A percentile compares a stretch with the other conserved stretches of the same genome.
phyloP scores from a whole-genome alignment of 1,284 basidiomycete species.

The Acaromyces ingoldii region DNA sequence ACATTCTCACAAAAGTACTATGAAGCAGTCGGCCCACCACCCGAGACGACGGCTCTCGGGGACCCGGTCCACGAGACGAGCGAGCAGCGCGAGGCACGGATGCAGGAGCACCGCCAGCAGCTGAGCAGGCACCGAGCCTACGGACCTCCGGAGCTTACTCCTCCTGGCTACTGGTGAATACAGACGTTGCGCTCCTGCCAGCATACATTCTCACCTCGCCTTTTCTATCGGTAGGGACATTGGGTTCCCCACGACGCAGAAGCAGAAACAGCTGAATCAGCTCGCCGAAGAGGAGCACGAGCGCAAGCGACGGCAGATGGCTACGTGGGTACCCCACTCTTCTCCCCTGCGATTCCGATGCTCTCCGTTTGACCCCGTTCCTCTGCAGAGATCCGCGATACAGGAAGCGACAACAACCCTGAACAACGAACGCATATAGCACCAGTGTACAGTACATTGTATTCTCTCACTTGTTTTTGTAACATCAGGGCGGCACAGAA shows the following conservation, averaged over 20 bases:
- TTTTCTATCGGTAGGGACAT: slow-evolving; percentile 58
- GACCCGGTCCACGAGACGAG: too few species aligned
- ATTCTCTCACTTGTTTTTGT: slow-evolving; percentile 2
- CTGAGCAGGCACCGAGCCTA: slow-evolving; percentile 71
- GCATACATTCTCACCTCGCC: not conserved
- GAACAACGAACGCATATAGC: too few species aligned
- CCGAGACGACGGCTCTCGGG: too few species aligned
- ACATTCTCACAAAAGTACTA: slow-evolving; percentile 64
- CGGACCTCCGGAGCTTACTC: slow-evolving; percentile 68
- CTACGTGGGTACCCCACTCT: not conserved
- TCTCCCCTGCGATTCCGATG: too few species aligned
- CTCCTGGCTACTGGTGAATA: slow-evolving; percentile 70
- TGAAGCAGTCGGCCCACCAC: slow-evolving; percentile 59
- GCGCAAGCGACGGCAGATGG: slow-evolving; percentile 60
- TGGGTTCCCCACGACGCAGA: slow-evolving; percentile 78
- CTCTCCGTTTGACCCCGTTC: too few species aligned
- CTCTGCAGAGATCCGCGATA: slow-evolving; percentile 5
- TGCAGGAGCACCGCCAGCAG: slow-evolving; percentile 62
- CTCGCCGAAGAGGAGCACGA: slow-evolving; percentile 62
- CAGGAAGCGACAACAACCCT: not conserved
- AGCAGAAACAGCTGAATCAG: slow-evolving; percentile 67
- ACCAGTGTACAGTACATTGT: too few species aligned
- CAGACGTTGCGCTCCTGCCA: too few species aligned
- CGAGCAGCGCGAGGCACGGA: slow-evolving; percentile 28
- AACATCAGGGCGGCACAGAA: not conserved